Base-by-base conservation (phyloP, 192 early-diverging fungal species). In the Mortierella alpina region DNA sequence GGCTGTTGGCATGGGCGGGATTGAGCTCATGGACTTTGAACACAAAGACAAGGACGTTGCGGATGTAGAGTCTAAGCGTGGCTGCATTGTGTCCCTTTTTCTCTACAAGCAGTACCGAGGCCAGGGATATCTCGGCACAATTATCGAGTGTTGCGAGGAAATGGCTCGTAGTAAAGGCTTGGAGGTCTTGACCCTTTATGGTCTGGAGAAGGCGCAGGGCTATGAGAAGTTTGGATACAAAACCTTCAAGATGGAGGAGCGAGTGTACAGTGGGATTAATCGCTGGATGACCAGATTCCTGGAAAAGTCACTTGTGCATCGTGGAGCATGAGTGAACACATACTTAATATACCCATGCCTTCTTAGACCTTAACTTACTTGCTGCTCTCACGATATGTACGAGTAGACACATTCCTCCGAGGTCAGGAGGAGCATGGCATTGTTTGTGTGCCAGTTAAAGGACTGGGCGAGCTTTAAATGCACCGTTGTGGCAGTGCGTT, bases 141-240 rank as follows among this genome's bases (percentile, higher is more conserved):
- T 80, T 18, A n/a, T 80, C 15, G 12, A 49, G 2, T 53, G 72
- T 10, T 67, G 56, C 50, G 77, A 80, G 18, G 70, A 72, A n/a
- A 59, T 80, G 44, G 69, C 63, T 1, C 59, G 66, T 6, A 17
- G 54, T 1, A 72, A 59, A 14, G 77, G 70, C 7, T 41, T 80
- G 20, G 42, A 63, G 51, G 56, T 46, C 8, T 51, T 80, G 70
- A 80, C 77, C 13, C 42, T 80, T n/a, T 80, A 72, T 59, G 77
- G 77, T 2, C 20, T 80, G 46, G 13, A 5, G 2, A 68, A 68
- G 20, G 77, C 70, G 0, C 39, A 41, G 0, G 70, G 70, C 6
- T 80, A 72, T 47, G 70, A 80, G 31, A 80, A 80, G 55, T 80
- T 80, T 64, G 77, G 77, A n/a, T 80, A 72, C 58, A 70, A 50